Conservation (phyloP, 371 early-diverging fungal species). For the Coemansia sp. region DNA sequence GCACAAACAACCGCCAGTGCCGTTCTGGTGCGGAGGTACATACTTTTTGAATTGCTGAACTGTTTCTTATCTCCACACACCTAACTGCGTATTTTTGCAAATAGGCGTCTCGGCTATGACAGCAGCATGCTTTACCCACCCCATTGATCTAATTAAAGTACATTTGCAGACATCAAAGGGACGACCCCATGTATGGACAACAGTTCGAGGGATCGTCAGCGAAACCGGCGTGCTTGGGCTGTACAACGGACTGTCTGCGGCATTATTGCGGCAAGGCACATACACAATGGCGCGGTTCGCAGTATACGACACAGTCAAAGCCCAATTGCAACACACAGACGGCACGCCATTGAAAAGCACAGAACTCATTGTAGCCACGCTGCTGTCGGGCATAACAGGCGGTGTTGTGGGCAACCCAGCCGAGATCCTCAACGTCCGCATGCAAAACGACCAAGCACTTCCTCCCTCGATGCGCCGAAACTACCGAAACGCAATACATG, state of each 20-base stretch:
- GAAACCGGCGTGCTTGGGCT: constrained; percentile 54
- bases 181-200: constrained; percentile 37
- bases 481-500: constrained; percentile 71
- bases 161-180: constrained; percentile 74
- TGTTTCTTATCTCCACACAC: too few relatives aligned
- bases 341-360: constrained; percentile 43
- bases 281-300: constrained; percentile 77
- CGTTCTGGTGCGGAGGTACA: constrained; percentile 50
- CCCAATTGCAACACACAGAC: constrained; percentile 52
- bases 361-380: constrained; percentile 57
- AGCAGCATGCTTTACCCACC: constrained; percentile 69
- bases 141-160: constrained; percentile 81
- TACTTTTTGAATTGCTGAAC: too few relatives aligned
- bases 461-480: constrained; percentile 61
- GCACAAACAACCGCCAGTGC: constrained; percentile 32
- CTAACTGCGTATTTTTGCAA: neutral
- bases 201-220: constrained; percentile 16
- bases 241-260: constrained; percentile 68
- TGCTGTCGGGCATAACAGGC: constrained; percentile 69
- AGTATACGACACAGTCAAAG: constrained; percentile 59
- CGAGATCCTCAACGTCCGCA: constrained; percentile 78
- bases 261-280: constrained; percentile 70
- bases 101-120: constrained; percentile 47
- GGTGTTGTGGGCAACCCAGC: constrained; percentile 79
- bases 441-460: constrained; percentile 77